A percentile compares a stretch with the other conserved stretches of the same genome.
These are phyloP conservation scores for Cercospora janseana DNA, from an alignment of 2,329 filamentous ascomycete genomes.

Conservation along the genomic window DNA sequence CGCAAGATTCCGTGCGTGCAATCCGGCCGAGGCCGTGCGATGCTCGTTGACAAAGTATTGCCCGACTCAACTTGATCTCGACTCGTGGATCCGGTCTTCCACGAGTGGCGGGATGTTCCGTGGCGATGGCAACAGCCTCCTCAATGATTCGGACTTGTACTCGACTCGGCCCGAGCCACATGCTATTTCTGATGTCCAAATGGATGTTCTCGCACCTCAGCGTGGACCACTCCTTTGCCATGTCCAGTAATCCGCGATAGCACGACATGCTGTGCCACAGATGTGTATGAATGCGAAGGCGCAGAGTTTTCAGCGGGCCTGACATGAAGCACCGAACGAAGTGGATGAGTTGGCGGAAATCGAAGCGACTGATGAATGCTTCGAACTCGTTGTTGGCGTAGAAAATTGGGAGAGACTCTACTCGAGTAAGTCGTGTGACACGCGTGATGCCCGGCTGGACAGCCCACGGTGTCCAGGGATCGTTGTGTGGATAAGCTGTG, in stretches of 20 bases:
- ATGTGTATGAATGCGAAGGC: slow-evolving; percentile 2
- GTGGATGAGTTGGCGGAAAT: slow-evolving; percentile 7
- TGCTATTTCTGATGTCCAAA: slow-evolving; percentile 6
- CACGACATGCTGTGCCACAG: slow-evolving; percentile 14
- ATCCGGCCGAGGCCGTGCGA: background rate
- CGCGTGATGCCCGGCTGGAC: slow-evolving; percentile 22
- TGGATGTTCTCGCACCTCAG: slow-evolving; percentile 4
- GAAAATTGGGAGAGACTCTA: slow-evolving; percentile 23
- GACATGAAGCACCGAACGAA: slow-evolving; percentile 11
- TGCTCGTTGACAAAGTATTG: background rate
- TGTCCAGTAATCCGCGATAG: slow-evolving; percentile 8
- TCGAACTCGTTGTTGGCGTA: slow-evolving; percentile 21
- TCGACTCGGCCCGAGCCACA: background rate
- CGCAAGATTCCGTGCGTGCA: background rate
- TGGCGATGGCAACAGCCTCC: background rate
- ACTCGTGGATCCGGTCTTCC: background rate
- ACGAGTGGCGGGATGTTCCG: background rate
- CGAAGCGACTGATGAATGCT: slow-evolving; percentile 19
- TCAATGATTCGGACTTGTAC: slow-evolving; percentile 5
- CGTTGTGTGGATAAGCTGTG: background rate
- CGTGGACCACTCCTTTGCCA: slow-evolving; percentile 6
- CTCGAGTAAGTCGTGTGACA: slow-evolving; percentile 12
- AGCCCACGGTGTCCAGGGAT: slow-evolving; percentile 1
- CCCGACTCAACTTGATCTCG: background rate
- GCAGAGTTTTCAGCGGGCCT: background rate